Conservation (phyloP, 352 stramenopile species). For the Globisporangium lucens region DNA sequence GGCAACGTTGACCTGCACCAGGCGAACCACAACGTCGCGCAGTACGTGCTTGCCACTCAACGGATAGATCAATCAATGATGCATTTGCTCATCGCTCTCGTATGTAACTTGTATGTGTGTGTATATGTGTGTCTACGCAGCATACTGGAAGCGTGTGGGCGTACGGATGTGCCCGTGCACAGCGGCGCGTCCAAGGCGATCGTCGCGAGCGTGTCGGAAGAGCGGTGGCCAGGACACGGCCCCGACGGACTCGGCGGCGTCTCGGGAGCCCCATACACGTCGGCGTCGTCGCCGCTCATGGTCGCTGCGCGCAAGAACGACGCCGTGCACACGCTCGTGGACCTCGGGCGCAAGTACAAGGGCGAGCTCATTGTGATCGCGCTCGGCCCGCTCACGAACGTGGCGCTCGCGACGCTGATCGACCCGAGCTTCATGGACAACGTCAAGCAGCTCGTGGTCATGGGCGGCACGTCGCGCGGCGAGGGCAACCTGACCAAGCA, state of each 20-base stretch:
- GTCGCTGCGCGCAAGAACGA: slow-evolving; percentile 45
- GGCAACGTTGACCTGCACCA: slow-evolving; percentile 81
- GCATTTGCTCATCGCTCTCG: not conserved
- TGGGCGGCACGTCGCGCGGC: slow-evolving; percentile 70
- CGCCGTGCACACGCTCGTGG: slow-evolving; percentile 62
- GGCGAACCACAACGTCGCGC: slow-evolving; percentile 76
- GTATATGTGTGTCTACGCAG: slow-evolving; percentile 22
- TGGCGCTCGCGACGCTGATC: slow-evolving; percentile 70
- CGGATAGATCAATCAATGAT: not conserved
- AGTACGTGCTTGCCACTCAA: slow-evolving; percentile 33
- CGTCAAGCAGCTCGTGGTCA: slow-evolving; percentile 66
- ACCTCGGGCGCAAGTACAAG: slow-evolving; percentile 48
- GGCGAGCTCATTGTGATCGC: slow-evolving; percentile 75
- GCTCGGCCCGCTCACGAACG: slow-evolving; percentile 75
- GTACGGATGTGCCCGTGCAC: slow-evolving; percentile 52
- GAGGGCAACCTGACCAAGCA: slow-evolving; percentile 67
- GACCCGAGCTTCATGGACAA: slow-evolving; percentile 63
- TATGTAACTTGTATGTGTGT: not conserved
- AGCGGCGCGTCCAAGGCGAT: slow-evolving; percentile 67
- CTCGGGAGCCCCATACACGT: slow-evolving; percentile 19
- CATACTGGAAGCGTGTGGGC: slow-evolving; percentile 54
- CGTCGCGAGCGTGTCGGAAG: slow-evolving; percentile 55
- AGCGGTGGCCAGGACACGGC: slow-evolving; percentile 69
- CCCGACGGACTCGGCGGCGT: slow-evolving; percentile 66
- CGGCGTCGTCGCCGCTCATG: slow-evolving; percentile 19